phyloP scores from a whole-genome alignment of 768 basidiomycete species.

The Chalciporus pseudorubinellus region DNA sequence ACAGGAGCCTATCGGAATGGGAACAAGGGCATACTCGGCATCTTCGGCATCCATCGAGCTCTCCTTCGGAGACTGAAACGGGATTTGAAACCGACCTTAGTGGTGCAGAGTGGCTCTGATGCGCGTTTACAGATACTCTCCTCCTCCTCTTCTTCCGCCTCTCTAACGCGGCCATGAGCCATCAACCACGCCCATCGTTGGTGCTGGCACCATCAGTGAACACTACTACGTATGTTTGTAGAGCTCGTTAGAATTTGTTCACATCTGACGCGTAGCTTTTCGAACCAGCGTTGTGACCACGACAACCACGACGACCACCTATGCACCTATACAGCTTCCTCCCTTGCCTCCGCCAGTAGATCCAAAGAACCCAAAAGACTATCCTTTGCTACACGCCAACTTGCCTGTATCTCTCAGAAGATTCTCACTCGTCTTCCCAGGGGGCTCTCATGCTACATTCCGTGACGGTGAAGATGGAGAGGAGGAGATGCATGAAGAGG shows the following conservation, averaged over 20 bases:
- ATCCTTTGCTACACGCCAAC: conserved; percentile 72
- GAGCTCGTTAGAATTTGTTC: background rate
- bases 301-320: conserved; percentile 87
- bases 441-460: conserved; percentile 78
- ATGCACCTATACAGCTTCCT: conserved; percentile 84
- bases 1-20: background rate
- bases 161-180: conserved; percentile 50
- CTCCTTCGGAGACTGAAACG: conserved; percentile 23
- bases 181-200: conserved; percentile 62
- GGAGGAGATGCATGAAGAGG: conserved; percentile 69
- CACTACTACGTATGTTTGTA: conserved; percentile 69
- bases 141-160: conserved; percentile 26
- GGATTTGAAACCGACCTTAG: conserved; percentile 23
- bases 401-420: conserved; percentile 70
- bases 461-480: conserved; percentile 64
- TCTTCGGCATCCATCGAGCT: conserved; percentile 23
- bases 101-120: conserved; percentile 35
- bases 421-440: conserved; percentile 79
- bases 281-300: conserved; percentile 75
- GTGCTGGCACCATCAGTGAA: conserved; percentile 79
- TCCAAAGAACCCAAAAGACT: conserved; percentile 76
- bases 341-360: conserved; percentile 65
- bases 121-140: conserved; percentile 26
- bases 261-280: conserved; percentile 22
- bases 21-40: conserved; percentile 18